Conservation (phyloP, 345 rosid genomes). For the Syzygium aqueum region DNA sequence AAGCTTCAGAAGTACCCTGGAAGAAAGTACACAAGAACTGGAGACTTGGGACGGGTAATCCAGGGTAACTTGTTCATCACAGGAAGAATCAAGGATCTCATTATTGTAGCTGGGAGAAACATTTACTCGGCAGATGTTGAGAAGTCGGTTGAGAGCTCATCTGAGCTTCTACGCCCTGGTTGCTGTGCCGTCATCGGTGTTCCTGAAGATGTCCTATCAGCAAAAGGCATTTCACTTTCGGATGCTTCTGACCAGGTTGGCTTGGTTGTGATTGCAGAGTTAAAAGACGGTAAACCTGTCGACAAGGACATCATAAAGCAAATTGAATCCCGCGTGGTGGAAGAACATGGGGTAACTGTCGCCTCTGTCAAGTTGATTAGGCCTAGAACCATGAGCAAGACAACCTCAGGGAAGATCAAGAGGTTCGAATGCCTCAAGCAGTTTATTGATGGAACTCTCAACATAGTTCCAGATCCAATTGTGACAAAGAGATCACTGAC, state of each 20-base stretch:
- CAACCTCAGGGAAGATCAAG: conserved; percentile 68
- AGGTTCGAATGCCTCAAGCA: conserved; percentile 64
- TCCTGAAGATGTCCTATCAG: conserved; percentile 50
- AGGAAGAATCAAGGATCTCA: conserved; percentile 73
- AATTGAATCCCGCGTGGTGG: conserved; percentile 33
- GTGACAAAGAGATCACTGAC: conserved; percentile 14
- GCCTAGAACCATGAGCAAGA: conserved; percentile 56
- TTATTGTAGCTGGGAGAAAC: conserved; percentile 62
- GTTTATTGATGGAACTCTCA: conserved; percentile 44
- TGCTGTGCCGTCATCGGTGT: conserved; percentile 69
- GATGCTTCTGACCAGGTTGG: conserved; percentile 56
- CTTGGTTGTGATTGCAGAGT: conserved; percentile 63
- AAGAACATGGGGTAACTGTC: conserved; percentile 52
- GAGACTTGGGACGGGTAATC: conserved; percentile 55
- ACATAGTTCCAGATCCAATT: conserved; percentile 26
- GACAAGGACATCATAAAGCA: conserved; percentile 24
- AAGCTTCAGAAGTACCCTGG: conserved; percentile 23
- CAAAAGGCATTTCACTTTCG: conserved; percentile 44
- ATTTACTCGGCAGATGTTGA: conserved; percentile 64
- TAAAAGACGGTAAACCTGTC: conserved; percentile 40
- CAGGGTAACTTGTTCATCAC: conserved; percentile 53
- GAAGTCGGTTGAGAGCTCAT: conserved; percentile 54
- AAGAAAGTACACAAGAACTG: conserved; percentile 48
- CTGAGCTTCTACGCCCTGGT: conserved; percentile 50
- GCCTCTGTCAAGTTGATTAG: conserved; percentile 48